Evolutionary conservation across 192 early-diverging fungal species (phyloP).

Genomic region (Geosiphon pyriformis): DNA sequence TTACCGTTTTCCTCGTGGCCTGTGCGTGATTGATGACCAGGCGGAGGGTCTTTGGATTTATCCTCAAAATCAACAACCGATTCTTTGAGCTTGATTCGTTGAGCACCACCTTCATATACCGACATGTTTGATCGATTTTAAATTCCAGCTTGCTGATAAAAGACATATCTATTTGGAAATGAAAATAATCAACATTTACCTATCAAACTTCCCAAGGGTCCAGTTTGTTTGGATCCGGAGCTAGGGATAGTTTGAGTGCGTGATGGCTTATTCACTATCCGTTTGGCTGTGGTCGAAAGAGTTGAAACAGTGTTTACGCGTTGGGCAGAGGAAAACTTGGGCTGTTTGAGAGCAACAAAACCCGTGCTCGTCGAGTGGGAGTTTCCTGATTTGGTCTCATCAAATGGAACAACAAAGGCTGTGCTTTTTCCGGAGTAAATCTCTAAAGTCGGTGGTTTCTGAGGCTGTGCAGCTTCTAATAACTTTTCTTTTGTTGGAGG

Average conservation of each 20-base stretch:
- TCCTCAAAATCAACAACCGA: no score
- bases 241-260: background rate
- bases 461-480: background rate
- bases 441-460: background rate
- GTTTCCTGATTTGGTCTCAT: background rate
- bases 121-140: no score
- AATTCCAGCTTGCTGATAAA: no score
- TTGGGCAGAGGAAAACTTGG: background rate
- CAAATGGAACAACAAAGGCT: background rate
- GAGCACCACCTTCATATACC: conserved; percentile 6
- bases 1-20: conserved; percentile 15
- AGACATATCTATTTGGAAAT: no score
- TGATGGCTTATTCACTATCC: background rate
- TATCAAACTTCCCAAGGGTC: background rate
- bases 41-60: no score
- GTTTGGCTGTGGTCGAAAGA: conserved; percentile 1
- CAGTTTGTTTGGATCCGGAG: background rate
- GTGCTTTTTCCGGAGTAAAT: background rate
- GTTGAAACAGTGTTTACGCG: background rate
- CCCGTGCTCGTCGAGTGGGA: no score
- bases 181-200: no score
- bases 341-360: background rate
- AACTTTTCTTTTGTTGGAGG: background rate
- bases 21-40: background rate
- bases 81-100: conserved; percentile 12